phyloP scores from a whole-genome alignment of 176 grass and related monocot species.

The Aegilops umbellulata region DNA sequence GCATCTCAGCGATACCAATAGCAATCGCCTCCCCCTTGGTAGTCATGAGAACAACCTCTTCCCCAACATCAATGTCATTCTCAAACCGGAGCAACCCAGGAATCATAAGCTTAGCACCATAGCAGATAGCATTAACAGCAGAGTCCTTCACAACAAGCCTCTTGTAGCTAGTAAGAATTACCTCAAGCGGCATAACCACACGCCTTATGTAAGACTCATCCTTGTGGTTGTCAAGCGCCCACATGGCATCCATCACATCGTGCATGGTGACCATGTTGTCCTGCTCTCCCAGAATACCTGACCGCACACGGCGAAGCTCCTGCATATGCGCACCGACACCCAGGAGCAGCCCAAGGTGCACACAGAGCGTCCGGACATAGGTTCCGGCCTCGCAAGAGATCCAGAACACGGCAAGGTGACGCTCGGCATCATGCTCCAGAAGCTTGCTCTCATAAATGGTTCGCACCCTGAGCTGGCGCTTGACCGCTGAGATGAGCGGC shows the following conservation, averaged over 20 bases:
- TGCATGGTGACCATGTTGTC: conserved; percentile 99
- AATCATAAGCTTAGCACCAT: conserved; percentile 97
- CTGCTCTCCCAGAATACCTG: conserved; percentile 80
- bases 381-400: conserved; percentile 93
- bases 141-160: conserved; percentile 95
- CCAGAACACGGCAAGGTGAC: conserved; percentile 92
- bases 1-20: conserved; percentile 92
- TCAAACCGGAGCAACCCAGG: conserved; percentile 89
- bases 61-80: conserved; percentile 90
- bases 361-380: conserved; percentile 91
- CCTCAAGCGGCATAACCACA: conserved; percentile 86
- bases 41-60: conserved; percentile 87
- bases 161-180: conserved; percentile 93
- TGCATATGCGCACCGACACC: conserved; percentile 93
- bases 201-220: conserved; percentile 83
- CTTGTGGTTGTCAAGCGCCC: conserved; percentile 72
- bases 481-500: conserved; percentile 92
- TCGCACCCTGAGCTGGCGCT: conserved; percentile 89
- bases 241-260: conserved; percentile 85
- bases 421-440: conserved; percentile 76
- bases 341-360: conserved; percentile 84
- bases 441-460: conserved; percentile 98
- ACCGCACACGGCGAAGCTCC: conserved; percentile 85
- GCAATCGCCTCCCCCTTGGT: conserved; percentile 94
- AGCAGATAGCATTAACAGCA: conserved; percentile 93